Conservation (phyloP, 2,329 filamentous ascomycete genomes). For the Colletotrichum chlorophyti region DNA sequence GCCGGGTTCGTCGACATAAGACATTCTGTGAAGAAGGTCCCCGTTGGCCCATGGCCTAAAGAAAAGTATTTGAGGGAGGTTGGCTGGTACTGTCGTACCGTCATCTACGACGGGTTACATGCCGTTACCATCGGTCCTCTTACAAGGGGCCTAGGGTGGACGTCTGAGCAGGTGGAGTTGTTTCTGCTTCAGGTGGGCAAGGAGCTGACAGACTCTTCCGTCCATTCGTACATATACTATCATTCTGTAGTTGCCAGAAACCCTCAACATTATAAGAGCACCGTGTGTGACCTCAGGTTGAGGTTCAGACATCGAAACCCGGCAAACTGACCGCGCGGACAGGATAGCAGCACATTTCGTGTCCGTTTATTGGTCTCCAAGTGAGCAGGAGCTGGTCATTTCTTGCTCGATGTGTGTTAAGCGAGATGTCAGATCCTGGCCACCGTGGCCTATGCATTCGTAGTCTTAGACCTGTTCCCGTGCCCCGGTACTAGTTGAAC, state of each 20-base stretch:
- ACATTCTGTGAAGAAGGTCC: constrained; percentile 59
- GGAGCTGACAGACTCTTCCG: constrained; percentile 1
- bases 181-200: constrained; percentile 4
- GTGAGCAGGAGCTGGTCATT: no score
- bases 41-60: constrained; percentile 60
- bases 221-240: constrained; percentile 18
- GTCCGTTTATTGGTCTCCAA: no score
- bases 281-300: no score
- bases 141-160: constrained; percentile 47
- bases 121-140: constrained; percentile 50
- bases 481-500: no score
- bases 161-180: constrained; percentile 55
- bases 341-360: no score
- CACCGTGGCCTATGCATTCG: no score
- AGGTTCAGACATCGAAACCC: no score
- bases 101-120: constrained; percentile 46
- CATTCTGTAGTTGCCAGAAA: background rate
- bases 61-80: constrained; percentile 49
- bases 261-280: no score
- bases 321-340: no score
- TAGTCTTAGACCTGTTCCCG: no score
- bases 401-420: no score
- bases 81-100: constrained; percentile 50
- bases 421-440: no score
- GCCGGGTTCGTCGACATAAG: constrained; percentile 63